Base-by-base conservation (phyloP, 148 eudicot species). In the Suaeda aralocaspica region DNA sequence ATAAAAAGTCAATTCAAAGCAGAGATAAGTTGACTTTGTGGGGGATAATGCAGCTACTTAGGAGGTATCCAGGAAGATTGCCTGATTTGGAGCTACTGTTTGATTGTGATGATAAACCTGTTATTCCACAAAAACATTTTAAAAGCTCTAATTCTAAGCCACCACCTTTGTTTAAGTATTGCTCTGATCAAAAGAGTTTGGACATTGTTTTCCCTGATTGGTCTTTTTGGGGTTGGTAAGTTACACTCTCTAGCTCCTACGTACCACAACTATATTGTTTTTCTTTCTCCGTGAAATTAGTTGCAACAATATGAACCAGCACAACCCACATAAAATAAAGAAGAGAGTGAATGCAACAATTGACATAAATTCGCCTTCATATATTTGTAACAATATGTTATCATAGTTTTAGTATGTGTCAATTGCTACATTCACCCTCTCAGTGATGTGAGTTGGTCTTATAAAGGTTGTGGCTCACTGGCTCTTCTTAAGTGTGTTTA, bases 201-300 rank as follows among this genome's bases (percentile, higher is more conserved):
- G 97, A 92, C 70, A 89, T 92, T 64, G 92, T 89, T 33, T 89
- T 92, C 36, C 97, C 96, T 2, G 97, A 92, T 74, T 92, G 96
- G 96, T 89, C 97, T 10, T 89, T 87, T 50, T 92, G 97, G 97
- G 92, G 96, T 58, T 92, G 96, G 97, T 92, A 87, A 79, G 81
- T 69, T 36, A 8, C 4, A 3, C 8, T 36, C 41, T 36, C 41
- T 36, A 36, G 41, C 41, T 3, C 4, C 41, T 36, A 36, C 41
- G 5, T 36, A 36, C 5, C 8, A 36, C 41, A 3, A 36, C 8
- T 36, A 3, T 36, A 3, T 36, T 36, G 4, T 36, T 36, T 36
- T 36, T 36, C 8, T 36, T 36, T 36, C 8, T 4, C 8, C 5
- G 41, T 3, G 8, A 36, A 36, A 36, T 36, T 36, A 36, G 41